Base-by-base conservation (phyloP, 305 asterid genomes). In the Stenogyne calaminthoides region DNA sequence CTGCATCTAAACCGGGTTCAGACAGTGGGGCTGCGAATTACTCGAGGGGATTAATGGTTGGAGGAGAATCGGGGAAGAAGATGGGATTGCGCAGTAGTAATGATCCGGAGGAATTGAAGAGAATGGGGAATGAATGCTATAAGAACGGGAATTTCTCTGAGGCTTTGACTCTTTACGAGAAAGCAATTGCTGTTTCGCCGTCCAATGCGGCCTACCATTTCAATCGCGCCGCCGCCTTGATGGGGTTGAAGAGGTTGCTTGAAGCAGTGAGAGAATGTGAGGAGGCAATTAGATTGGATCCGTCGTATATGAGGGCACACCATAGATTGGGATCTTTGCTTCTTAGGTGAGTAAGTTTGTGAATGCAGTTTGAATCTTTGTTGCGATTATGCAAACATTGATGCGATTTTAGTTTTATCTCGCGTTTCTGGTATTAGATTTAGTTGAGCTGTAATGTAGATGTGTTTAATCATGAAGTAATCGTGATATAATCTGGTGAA, bases 211-310 rank as follows among this genome's bases (percentile, higher is more conserved):
- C 96, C 3, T 88, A 79, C 80, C 95, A 85, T 78, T 92, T 80
- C 86, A 90, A 91, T 56, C 82, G 92, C 14, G 93, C 97, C 0
- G 95, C 95, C 2, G 95, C 96, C 12, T 72, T 95, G 81, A 86
- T 87, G 73, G 88, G 93, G 36, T 40, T 95, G 61, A 78, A 69
- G 78, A 74, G 88, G 72, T 62, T 89, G 40, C 60, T 60, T 0
- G 96, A 91, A 55, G 98, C 98, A 0, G 81, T 89, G 70, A 79
- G 75, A 82, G 99, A 87, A 75, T 95, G 91, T 56, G 95, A 89
- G 80, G 96, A 87, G 81, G 95, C 98, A 9, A 80, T 95, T 78
- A 84, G 83, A 76, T 82, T 92, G 90, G 94, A 95, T 82, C 97
- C 96, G 1, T 84, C 80, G 11, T 92, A 95, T 52, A 85, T 77